Evolutionary conservation across 164 flowering plant species (phyloP), one percentile per base, ranked within the genome.

Genomic region (Stephania cephalantha): DNA sequence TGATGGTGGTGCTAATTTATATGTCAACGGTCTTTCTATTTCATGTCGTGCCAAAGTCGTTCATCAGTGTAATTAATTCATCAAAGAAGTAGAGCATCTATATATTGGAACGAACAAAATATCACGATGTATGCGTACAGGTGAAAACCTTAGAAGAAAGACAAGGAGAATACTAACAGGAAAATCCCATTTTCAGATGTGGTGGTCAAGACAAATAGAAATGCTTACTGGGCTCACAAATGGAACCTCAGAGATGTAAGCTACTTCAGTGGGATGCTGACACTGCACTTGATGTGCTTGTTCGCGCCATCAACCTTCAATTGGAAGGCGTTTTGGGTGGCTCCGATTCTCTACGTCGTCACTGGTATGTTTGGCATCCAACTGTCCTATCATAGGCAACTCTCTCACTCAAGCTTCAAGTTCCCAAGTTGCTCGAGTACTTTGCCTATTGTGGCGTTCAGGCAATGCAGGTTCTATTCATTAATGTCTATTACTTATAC

Each of bases 291-390:
- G 65, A 78, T 91, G 52, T 75, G 82, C 68, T n/a, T 92, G 48
- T 85, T 88, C 45, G 97, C 42, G 42, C 42, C 42, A 35, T 35
- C 42, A 35, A 35, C 42, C 42, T 35, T 55, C 88, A 91, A 94
- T 68, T 77, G 9, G 25, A 25, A 25, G 25, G 92, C 91, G 3
- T 78, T 92, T 78, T 81, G 82, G 82, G 83, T 85, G 55, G 91
- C 91, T 30, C 70, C 82, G 70, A 81, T 81, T 20, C 84, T 90
- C 7, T 87, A 86, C 73, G 71, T 84, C 11, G 81, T 85, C 2
- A 90, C 94, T 50, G 94, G 92, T 8, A 85, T 92, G 25, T 79
- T 90, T 70, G 95, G 94, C 1, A 87, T 92, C 50, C 88, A 87
- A 52, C 87, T 92, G 17, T 89, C 92, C 42, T 90, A 78, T 72